Evolutionary conservation across 2,329 filamentous ascomycete species (phyloP).

Genomic region (Macrophomina tecta): DNA sequence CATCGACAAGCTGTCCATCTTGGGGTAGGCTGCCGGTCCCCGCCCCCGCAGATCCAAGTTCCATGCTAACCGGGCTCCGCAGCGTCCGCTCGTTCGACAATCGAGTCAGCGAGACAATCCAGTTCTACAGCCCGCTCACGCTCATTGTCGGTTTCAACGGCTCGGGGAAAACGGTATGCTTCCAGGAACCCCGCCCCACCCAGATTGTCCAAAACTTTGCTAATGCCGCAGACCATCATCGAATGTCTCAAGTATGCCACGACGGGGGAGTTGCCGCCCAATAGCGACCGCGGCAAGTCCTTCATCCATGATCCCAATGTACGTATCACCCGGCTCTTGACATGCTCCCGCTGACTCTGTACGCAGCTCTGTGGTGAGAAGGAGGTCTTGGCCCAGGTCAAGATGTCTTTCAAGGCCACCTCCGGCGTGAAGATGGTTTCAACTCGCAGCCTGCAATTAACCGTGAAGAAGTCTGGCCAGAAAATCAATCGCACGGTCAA

Average conservation of each 20-base stretch:
- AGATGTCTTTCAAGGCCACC: conserved; percentile 82
- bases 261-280: conserved; percentile 89
- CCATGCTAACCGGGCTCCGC: conserved; percentile 1
- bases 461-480: conserved; percentile 73
- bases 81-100: conserved; percentile 85
- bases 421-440: conserved; percentile 81
- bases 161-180: conserved; percentile 82
- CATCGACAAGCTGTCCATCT: conserved; percentile 88
- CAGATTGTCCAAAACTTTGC: conserved; percentile 10
- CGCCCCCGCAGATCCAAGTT: not conserved
- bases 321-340: conserved; percentile 28
- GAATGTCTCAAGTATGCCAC: conserved; percentile 98
- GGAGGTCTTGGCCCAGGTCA: conserved; percentile 89
- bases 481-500: conserved; percentile 69
- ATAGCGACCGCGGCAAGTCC: conserved; percentile 82
- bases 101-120: conserved; percentile 74
- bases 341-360: conserved; percentile 18
- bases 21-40: conserved; percentile 60
- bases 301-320: conserved; percentile 98
- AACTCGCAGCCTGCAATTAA: conserved; percentile 83
- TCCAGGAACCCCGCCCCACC: conserved; percentile 10
- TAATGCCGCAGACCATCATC: conserved; percentile 78
- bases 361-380: conserved; percentile 78
- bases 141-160: conserved; percentile 97
- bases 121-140: conserved; percentile 89